These are phyloP conservation scores for Chloranthus sessilifolius DNA, from an alignment of 164 flowering plant species.

Conservation along the genomic window DNA sequence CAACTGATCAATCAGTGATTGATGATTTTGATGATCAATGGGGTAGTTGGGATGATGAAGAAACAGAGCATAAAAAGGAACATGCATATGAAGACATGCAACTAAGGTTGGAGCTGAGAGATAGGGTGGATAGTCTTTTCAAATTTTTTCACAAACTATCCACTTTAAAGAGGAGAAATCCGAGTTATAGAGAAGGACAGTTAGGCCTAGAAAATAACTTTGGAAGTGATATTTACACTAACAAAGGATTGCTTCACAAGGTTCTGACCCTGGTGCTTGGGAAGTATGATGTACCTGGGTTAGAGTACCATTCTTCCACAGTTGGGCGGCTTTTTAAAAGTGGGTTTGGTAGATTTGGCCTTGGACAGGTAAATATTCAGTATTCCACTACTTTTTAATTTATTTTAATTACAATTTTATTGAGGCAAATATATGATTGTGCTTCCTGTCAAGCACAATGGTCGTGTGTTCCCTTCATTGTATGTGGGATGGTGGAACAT, in stretches of 20 bases:
- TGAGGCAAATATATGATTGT: too few relatives aligned
- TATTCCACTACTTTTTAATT: not conserved
- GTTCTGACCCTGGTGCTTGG: slow-evolving; percentile 52
- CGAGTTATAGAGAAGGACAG: slow-evolving; percentile 34
- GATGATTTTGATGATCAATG: slow-evolving; percentile 86
- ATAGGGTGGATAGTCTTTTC: slow-evolving; percentile 82
- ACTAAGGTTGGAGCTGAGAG: slow-evolving; percentile 82
- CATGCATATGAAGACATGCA: slow-evolving; percentile 66
- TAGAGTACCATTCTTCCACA: slow-evolving; percentile 90
- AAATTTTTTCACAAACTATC: slow-evolving; percentile 77
- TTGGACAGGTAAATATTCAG: slow-evolving; percentile 65
- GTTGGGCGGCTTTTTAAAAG: slow-evolving; percentile 93
- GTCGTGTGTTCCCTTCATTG: too few relatives aligned
- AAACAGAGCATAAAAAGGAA: slow-evolving; percentile 33
- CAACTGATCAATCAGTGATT: slow-evolving; percentile 24
- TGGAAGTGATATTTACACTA: slow-evolving; percentile 37
- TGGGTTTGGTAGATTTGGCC: slow-evolving; percentile 97
- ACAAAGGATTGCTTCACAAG: slow-evolving; percentile 64
- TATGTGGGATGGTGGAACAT: too few relatives aligned
- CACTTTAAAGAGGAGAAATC: slow-evolving; percentile 39
- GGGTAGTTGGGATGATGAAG: slow-evolving; percentile 95
- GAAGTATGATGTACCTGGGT: slow-evolving; percentile 69
- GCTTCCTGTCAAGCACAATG: too few relatives aligned
- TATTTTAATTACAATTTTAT: too few relatives aligned
- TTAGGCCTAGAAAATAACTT: slow-evolving; percentile 35